Percentiles rank a stretch among this genome's conserved stretches.
Evolutionary conservation across 2,329 filamentous ascomycete genomes (phyloP).

Genomic region (Scleromitrula shiraiana): DNA sequence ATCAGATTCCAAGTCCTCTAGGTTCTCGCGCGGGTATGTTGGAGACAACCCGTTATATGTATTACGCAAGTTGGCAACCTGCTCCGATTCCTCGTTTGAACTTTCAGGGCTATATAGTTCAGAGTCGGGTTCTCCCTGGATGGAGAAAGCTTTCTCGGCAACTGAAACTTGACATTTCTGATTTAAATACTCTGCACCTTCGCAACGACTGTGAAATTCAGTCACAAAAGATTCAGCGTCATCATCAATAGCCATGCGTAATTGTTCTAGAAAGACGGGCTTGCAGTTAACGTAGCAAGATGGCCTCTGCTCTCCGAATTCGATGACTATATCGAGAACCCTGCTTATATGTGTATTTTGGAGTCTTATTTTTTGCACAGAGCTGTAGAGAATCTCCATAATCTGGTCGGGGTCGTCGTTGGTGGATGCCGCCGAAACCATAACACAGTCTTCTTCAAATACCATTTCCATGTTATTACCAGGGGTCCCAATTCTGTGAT

Average conservation of each 20-base stretch:
- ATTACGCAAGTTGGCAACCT: no score
- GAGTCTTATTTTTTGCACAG: background rate
- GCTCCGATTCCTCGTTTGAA: no score
- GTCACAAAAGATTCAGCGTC: background rate
- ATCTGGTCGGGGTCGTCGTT: constrained; percentile 9
- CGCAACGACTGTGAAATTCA: background rate
- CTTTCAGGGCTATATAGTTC: no score
- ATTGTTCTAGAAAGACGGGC: background rate
- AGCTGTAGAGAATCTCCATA: constrained; percentile 6
- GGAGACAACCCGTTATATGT: no score
- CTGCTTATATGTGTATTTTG: background rate
- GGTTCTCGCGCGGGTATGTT: no score
- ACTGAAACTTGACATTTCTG: background rate
- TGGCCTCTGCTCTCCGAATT: background rate
- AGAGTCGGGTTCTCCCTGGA: background rate
- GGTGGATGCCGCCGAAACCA: constrained; percentile 4
- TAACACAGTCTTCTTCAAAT: constrained; percentile 4
- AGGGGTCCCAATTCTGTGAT: background rate
- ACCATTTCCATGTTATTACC: constrained; percentile 2
- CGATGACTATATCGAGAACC: background rate
- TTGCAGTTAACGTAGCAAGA: constrained; percentile 1
- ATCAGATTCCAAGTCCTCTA: background rate
- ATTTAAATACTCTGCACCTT: background rate
- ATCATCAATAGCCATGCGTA: background rate
- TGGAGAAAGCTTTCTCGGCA: background rate